These are phyloP conservation scores for Cyclotella distinguenda DNA, from an alignment of 108 stramenopile species.

Conservation along the genomic window DNA sequence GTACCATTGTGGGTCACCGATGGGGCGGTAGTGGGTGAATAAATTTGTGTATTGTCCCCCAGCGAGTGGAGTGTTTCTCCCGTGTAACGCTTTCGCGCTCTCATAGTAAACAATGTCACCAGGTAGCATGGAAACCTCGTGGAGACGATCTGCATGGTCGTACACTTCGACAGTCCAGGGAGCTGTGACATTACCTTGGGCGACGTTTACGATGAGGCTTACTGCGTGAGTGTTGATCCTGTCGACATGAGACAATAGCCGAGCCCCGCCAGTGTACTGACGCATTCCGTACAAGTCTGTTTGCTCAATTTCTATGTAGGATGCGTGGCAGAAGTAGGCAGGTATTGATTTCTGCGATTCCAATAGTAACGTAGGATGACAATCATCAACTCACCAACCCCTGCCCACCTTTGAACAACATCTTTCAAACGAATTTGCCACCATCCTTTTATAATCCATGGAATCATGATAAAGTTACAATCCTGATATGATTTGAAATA, in stretches of 20 bases:
- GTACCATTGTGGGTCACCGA: constrained; percentile 59
- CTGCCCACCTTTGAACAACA: constrained; percentile 81
- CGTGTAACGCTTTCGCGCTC: constrained; percentile 85
- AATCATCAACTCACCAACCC: constrained; percentile 32
- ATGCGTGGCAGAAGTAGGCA: neutral
- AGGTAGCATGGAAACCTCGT: constrained; percentile 76
- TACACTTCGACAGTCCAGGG: constrained; percentile 85
- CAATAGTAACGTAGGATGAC: neutral
- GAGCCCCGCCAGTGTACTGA: constrained; percentile 81
- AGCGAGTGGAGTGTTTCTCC: constrained; percentile 70
- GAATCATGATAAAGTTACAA: constrained; percentile 70
- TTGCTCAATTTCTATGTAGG: constrained; percentile 58
- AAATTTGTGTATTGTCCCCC: constrained; percentile 80
- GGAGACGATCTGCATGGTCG: constrained; percentile 66
- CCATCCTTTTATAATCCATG: constrained; percentile 62
- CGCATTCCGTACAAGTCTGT: constrained; percentile 93
- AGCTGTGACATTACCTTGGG: constrained; percentile 73
- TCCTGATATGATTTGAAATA: constrained; percentile 14
- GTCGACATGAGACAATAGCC: constrained; percentile 89
- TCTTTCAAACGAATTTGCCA: constrained; percentile 71
- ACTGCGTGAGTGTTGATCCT: constrained; percentile 83
- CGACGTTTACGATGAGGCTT: constrained; percentile 89
- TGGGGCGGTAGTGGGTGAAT: constrained; percentile 91
- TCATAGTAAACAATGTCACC: constrained; percentile 91
- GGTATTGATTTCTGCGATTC: neutral